Percentiles rank a stretch among this genome's conserved stretches.
Conservation (phyloP, 805 yeast species). For the Spencermartinsiella europaea region DNA sequence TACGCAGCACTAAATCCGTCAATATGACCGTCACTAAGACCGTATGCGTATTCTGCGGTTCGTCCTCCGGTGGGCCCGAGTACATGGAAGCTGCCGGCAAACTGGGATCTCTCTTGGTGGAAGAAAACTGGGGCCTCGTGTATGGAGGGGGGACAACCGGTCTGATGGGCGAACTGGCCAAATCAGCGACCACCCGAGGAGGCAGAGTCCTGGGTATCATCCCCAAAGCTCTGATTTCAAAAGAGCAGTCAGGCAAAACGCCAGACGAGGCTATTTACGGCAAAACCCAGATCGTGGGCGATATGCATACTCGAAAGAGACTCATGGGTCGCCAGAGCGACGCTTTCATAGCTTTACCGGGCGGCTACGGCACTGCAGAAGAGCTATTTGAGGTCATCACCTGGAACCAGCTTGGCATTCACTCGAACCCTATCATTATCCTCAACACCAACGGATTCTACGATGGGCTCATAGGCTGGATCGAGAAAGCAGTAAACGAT, state of each 20-base stretch:
- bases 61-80: conserved; percentile 58
- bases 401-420: conserved; percentile 87
- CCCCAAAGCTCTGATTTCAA: conserved; percentile 73
- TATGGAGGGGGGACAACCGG: conserved; percentile 81
- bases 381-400: conserved; percentile 87
- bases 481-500: conserved; percentile 50
- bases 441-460: conserved; percentile 78
- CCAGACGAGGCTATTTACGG: conserved; percentile 62
- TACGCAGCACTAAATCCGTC: too few relatives aligned
- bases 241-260: conserved; percentile 51
- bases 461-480: conserved; percentile 60
- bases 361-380: conserved; percentile 87
- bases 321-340: conserved; percentile 83
- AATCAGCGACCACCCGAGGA: conserved; percentile 20
- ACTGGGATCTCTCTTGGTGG: conserved; percentile 56
- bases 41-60: conserved; percentile 84
- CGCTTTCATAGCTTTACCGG: conserved; percentile 86
- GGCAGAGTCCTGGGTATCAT: conserved; percentile 70
- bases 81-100: conserved; percentile 51
- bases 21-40: conserved; percentile 16
- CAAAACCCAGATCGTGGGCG: conserved; percentile 71
- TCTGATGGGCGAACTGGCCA: conserved; percentile 25
- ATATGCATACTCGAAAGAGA: conserved; percentile 86
- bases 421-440: conserved; percentile 71
- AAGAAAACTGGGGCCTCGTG: conserved; percentile 64